Base-by-base conservation (phyloP, 2,329 filamentous ascomycete species). In the Colletotrichum spaethianum region DNA sequence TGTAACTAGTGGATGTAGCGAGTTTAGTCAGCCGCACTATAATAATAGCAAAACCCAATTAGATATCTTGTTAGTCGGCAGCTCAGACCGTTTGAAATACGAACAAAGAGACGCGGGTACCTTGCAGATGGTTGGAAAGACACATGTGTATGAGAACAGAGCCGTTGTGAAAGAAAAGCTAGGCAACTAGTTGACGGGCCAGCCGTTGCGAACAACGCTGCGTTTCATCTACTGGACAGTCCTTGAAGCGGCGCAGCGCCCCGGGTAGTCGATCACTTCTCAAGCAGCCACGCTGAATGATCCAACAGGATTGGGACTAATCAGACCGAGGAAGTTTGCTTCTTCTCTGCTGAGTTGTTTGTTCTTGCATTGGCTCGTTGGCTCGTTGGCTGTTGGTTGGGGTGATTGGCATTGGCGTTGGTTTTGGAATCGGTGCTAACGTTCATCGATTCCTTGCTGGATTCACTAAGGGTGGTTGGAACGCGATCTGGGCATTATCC, bases 151-250 rank as follows among this genome's bases (percentile, higher is more conserved):
- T 23, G 44, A 23, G 31, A 50, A 33, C 38, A 46, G 61, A 52
- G 36, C 53, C 48, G 62, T 67, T 56, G 31, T 67, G 61, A 56
- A 67, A 67, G 56, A 56, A 69, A 61, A 31, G 23, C 23, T 12
- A 40, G 16, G 2, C 4, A 23, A n/a, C 3, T 14, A 14, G 53
- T 50, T 55, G 65, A 59, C 59, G 38, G 38, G 26, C 63, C 23
- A 46, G 46, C 70, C 66, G 70, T 72, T 72, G 65, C 52, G 55
- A 40, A 38, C 36, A 61, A 53, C 55, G 40, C 70, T 48, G 36
- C 46, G 60, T 64, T 72, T 69, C 70, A 72, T 33, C 52, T 59
- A 14, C 20, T 48, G 40, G 53, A 28, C 20, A 61, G n/a, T 26
- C 33, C n/a, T 31, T 28, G 65, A 26, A 63, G 60, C 65, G 65